Evolutionary conservation across 768 basidiomycete species (phyloP).

Genomic region (Lentinula raphanica): DNA sequence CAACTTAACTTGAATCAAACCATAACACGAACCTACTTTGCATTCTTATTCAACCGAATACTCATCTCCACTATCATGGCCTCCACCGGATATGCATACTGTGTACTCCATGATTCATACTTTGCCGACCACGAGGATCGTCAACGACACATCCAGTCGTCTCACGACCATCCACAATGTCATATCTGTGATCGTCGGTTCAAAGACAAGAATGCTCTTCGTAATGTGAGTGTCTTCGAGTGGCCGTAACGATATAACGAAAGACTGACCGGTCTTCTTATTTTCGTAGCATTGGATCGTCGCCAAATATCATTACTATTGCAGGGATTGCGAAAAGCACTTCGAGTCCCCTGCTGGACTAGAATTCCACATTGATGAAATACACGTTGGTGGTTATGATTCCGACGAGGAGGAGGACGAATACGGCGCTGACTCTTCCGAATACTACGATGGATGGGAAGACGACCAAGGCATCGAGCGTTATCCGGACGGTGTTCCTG

Average conservation of each 20-base stretch:
- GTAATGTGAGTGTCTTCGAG: background rate
- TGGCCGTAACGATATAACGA: background rate
- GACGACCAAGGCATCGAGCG: background rate
- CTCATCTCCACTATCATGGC: background rate
- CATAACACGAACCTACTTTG: background rate
- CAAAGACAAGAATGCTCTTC: background rate
- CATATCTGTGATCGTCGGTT: conserved; percentile 3
- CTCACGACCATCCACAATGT: conserved; percentile 1
- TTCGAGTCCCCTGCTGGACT: background rate
- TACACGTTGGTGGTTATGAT: background rate
- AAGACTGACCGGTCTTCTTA: background rate
- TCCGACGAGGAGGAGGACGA: background rate
- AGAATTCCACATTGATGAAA: background rate
- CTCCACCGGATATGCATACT: background rate
- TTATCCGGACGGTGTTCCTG: background rate
- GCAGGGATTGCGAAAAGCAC: background rate
- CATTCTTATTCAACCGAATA: too few species aligned
- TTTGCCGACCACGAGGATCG: background rate
- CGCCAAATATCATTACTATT: conserved; percentile 2
- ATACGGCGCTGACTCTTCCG: background rate
- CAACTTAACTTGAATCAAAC: background rate
- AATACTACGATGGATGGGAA: conserved; percentile 1
- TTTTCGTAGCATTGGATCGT: background rate
- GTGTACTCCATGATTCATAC: background rate
- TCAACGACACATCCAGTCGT: background rate